Conservation (phyloP, 1,284 basidiomycete genomes). For the Pisolithus thermaeus region DNA sequence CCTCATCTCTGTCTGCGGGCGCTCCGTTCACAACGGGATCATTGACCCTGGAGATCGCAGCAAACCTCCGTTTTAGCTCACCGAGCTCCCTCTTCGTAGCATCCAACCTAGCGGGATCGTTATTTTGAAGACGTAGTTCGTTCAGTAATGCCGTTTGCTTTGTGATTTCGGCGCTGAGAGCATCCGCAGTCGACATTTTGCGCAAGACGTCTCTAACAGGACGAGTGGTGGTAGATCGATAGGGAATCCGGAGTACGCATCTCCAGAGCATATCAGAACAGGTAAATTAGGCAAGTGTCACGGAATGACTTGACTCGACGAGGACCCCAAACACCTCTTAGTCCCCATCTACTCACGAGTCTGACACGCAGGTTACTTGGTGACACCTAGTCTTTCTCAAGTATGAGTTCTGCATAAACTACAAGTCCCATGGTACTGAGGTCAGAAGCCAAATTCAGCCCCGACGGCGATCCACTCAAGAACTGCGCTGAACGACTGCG, state of each 20-base stretch:
- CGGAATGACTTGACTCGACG: slow-evolving; percentile 15
- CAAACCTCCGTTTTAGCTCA: slow-evolving; percentile 59
- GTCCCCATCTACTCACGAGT: too few relatives aligned
- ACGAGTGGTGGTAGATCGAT: slow-evolving; percentile 20
- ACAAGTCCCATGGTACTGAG: too few relatives aligned
- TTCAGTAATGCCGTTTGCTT: slow-evolving; percentile 51
- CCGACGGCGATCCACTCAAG: too few relatives aligned
- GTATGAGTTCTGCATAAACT: too few relatives aligned
- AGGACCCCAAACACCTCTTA: slow-evolving; percentile 21
- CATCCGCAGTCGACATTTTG: slow-evolving; percentile 32
- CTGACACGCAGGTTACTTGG: too few relatives aligned
- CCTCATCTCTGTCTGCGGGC: slow-evolving; percentile 28
- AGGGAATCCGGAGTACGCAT: slow-evolving; percentile 15
- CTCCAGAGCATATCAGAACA: slow-evolving; percentile 10
- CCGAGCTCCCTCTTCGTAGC: slow-evolving; percentile 64
- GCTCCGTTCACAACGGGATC: neutral
- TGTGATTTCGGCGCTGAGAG: slow-evolving; percentile 45
- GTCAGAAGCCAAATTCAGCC: too few relatives aligned
- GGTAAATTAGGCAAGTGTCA: slow-evolving; percentile 6
- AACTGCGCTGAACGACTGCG: too few relatives aligned
- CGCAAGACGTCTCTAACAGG: slow-evolving; percentile 8
- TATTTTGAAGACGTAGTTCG: slow-evolving; percentile 52
- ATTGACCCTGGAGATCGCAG: slow-evolving; percentile 36
- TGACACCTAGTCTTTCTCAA: too few relatives aligned
- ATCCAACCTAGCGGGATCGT: slow-evolving; percentile 46